Conservation (phyloP, 345 rosid species). For the Eucalyptus sideroxylon region DNA sequence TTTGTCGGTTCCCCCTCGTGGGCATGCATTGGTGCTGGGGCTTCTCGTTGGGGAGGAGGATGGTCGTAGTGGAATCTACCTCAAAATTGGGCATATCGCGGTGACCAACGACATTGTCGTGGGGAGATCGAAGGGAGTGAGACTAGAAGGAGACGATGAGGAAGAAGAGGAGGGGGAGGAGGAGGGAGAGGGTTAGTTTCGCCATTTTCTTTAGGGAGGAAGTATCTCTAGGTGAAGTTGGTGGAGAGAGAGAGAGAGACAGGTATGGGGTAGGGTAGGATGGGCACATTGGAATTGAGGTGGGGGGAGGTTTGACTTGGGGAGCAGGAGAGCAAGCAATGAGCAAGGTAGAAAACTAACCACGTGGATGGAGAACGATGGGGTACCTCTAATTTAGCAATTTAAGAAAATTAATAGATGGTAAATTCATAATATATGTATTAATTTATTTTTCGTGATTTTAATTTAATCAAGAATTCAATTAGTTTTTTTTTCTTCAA, state of each 20-base stretch:
- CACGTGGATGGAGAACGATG: background rate
- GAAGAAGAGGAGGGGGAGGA: slow-evolving; percentile 1
- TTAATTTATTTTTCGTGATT: no score
- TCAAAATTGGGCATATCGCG: background rate
- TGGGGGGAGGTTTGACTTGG: background rate
- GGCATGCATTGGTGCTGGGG: accelerated
- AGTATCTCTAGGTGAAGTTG: background rate
- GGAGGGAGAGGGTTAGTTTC: background rate
- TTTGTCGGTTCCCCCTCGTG: no score
- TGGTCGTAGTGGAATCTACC: background rate
- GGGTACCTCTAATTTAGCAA: no score
- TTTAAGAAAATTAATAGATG: accelerated
- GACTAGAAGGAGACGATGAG: slow-evolving; percentile 8
- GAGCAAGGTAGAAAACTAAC: background rate
- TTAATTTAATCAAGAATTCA: background rate
- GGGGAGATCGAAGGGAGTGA: background rate
- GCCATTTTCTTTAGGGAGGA: slow-evolving; percentile 1
- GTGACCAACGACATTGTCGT: background rate
- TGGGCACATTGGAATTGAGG: background rate
- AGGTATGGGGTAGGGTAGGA: background rate
- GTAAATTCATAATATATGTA: accelerated
- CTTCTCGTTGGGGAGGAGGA: slow-evolving; percentile 21
- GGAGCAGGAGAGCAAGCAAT: background rate
- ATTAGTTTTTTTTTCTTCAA: background rate
- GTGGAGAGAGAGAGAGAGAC: background rate